Evolutionary conservation across 352 stramenopile species (phyloP).

Genomic region (Phytophthora meadii): DNA sequence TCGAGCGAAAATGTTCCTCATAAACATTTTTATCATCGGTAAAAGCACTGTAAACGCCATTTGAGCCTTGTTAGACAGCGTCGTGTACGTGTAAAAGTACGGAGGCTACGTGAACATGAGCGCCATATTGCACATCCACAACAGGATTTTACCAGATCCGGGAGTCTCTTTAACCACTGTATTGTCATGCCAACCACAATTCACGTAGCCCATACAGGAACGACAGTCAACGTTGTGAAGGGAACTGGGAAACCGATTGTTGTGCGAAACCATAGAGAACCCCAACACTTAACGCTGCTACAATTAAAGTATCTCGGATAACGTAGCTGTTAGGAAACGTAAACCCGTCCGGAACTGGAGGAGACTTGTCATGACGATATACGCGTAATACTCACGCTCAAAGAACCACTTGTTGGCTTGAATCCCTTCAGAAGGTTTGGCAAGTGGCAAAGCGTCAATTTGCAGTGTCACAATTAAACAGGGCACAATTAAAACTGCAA

Average conservation of each 20-base stretch:
- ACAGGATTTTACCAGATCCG: background rate
- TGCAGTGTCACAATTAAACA: constrained; percentile 13
- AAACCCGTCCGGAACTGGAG: no score
- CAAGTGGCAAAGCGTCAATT: background rate
- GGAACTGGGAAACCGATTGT: background rate
- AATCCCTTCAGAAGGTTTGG: background rate
- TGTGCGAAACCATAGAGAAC: background rate
- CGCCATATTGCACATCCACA: no score
- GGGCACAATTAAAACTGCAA: background rate
- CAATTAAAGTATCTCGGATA: background rate
- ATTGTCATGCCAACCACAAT: background rate
- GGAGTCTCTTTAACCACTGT: background rate
- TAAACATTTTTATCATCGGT: no score
- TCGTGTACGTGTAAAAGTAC: no score
- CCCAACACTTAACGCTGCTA: background rate
- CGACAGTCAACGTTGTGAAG: background rate
- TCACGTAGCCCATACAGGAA: background rate
- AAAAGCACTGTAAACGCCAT: background rate
- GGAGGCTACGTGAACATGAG: no score
- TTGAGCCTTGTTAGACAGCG: background rate
- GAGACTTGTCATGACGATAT: background rate
- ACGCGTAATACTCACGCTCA: background rate
- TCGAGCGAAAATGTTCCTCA: no score
- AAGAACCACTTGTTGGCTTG: background rate
- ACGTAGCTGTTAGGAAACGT: background rate